A percentile compares a stretch with the other conserved stretches of the same genome.
Evolutionary conservation across 2,329 filamentous ascomycete species (phyloP).

Genomic region (Colletotrichum orchidophilum): DNA sequence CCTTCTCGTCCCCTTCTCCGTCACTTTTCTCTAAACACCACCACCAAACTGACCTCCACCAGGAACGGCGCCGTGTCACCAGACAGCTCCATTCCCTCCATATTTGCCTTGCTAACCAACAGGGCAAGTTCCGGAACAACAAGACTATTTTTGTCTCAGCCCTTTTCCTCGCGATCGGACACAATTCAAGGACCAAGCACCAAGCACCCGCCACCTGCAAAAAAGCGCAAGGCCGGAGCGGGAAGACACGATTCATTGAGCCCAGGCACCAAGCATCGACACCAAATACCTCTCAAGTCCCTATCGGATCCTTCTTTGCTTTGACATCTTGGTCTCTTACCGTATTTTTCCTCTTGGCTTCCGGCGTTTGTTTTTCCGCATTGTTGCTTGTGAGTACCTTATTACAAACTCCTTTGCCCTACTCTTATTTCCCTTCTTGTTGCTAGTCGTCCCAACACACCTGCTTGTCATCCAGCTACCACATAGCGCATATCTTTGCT

Average conservation of each 20-base stretch:
- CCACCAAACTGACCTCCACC: constrained; percentile 11
- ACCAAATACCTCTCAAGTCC: constrained; percentile 3
- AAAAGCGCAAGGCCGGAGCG: constrained; percentile 19
- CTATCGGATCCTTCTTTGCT: constrained; percentile 4
- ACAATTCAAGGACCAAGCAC: background rate
- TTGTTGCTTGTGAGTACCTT: constrained; percentile 27
- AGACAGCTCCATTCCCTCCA: background rate
- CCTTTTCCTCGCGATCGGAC: constrained; percentile 13
- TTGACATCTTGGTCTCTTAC: constrained; percentile 14
- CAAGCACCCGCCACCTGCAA: background rate
- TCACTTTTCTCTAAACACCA: constrained; percentile 18
- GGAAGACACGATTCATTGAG: background rate
- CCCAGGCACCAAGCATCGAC: constrained; percentile 3
- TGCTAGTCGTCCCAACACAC: background rate
- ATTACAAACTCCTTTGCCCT: background rate
- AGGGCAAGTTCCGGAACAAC: background rate
- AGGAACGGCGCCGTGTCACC: constrained; percentile 14
- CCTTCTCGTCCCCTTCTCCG: constrained; percentile 8
- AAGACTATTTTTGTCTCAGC: constrained; percentile 8
- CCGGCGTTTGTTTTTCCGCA: constrained; percentile 34
- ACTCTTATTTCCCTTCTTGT: constrained; percentile 5
- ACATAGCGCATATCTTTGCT: background rate
- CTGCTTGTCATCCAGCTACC: background rate
- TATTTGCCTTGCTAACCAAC: background rate
- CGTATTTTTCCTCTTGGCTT: constrained; percentile 24